Conservation (phyloP, 495 filamentous ascomycete species). For the Apodospora peruviana region DNA sequence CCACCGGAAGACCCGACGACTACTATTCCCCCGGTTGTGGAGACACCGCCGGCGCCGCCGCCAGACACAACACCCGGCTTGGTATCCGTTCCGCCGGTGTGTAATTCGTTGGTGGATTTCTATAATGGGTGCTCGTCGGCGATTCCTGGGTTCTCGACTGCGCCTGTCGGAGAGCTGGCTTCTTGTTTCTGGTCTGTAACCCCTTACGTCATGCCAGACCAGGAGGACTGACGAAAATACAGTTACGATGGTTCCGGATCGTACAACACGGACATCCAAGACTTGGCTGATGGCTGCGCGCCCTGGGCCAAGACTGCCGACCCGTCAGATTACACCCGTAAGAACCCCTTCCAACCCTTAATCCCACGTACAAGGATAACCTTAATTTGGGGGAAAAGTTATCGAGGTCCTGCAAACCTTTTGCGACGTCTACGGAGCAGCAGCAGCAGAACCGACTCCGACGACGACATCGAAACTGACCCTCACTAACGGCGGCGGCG, state of each 20-base stretch:
- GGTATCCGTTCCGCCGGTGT: conserved; percentile 5
- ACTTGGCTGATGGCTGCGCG: conserved; percentile 16
- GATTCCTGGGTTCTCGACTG: neutral
- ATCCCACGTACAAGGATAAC: too few species aligned
- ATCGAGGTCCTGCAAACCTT: conserved; percentile 10
- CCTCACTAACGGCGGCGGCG: too few species aligned
- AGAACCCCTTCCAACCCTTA: neutral
- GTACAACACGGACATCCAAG: conserved; percentile 17
- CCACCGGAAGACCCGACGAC: neutral
- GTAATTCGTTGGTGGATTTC: conserved; percentile 11
- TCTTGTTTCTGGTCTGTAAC: conserved; percentile 20
- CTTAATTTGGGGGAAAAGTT: too few species aligned
- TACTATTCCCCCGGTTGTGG: too few species aligned
- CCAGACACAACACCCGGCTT: too few species aligned
- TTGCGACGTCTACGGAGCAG: conserved; percentile 9
- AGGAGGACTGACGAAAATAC: neutral
- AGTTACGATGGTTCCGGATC: conserved; percentile 9
- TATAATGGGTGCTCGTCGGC: conserved; percentile 7
- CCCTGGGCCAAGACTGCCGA: conserved; percentile 11
- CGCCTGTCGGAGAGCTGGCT: neutral
- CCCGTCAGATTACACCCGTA: conserved; percentile 15
- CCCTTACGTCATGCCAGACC: too few species aligned
- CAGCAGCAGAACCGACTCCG: neutral
- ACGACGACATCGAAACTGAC: neutral
- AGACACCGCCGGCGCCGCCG: neutral